phyloP scores from a whole-genome alignment of 148 eudicot genomes.

The Silene latifolia region DNA sequence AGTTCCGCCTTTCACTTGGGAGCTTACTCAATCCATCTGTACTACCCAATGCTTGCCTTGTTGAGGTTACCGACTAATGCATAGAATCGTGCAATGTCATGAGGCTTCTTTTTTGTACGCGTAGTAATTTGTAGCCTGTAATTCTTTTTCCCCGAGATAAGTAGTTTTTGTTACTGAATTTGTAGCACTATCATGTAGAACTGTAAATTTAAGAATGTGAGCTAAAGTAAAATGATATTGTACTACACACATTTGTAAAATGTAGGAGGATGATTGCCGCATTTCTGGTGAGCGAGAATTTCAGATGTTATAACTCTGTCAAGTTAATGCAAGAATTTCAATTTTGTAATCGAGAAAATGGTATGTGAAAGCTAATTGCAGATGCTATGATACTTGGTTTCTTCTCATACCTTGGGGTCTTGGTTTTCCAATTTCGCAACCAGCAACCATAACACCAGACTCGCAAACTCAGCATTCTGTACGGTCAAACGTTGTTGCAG shows the following conservation, averaged over 20 bases:
- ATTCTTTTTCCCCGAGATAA: background rate
- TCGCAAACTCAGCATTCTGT: too few relatives aligned
- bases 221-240: background rate
- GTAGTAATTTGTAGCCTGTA: background rate
- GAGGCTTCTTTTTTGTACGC: background rate
- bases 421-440: too few relatives aligned
- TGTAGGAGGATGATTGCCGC: background rate
- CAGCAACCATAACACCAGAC: too few relatives aligned
- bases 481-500: too few relatives aligned
- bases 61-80: conserved; percentile 49
- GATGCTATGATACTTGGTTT: too few relatives aligned
- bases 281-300: background rate
- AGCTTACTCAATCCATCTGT: conserved; percentile 42
- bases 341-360: too few relatives aligned
- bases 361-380: too few relatives aligned
- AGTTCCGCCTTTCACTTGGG: conserved; percentile 63
- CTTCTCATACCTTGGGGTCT: too few relatives aligned
- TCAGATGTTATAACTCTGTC: too few relatives aligned
- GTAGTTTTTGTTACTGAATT: background rate
- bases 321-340: too few relatives aligned
- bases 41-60: conserved; percentile 41
- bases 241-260: background rate
- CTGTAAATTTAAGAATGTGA: background rate
- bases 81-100: background rate
- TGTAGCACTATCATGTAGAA: background rate